Evolutionary conservation across 2,329 filamentous ascomycete genomes (phyloP), one percentile per base, ranked within the genome.

Genomic region (Ceratocystis diversiconidia): DNA sequence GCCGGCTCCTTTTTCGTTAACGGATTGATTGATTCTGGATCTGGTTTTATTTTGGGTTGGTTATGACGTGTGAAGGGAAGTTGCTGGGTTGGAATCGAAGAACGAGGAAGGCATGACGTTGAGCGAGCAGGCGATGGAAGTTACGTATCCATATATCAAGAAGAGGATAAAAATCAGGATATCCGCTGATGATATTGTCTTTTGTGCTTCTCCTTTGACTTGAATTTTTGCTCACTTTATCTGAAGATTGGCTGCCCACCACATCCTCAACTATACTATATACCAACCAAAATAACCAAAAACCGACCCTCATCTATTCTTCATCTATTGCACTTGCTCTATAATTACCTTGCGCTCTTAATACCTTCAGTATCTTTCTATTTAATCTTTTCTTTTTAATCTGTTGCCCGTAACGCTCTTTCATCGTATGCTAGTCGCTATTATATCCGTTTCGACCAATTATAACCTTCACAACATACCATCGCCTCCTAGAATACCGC

Each of bases 191-290:
- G 36, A 15, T 1, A 8, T 4, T 41, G 1, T 41, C 12, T 5
- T 41, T 10, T 41, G 2, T 4, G 44, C 17, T n/a, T 50, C 15
- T 50, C 10, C 15, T 62, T 48, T 48, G 28, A 30, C 3, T 30
- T 22, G 10, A n/a, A 17, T 1, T 48, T 8, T 32, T 30, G 30
- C 7, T 10, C 15, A 28, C 6, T 62, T 15, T 10, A 46, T 32
- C 28, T 32, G 28, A 48, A 62, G 43, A 48, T 48, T 62, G 43
- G 61, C 61, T 44, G 61, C 43, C 61, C 61, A 50, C 61, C 43
- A 62, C 28, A 59, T n/a, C 55, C 28, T 59, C 25, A 36, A 59
- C 10, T 12, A n/a, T 32, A 59, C 22, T 22, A n/a, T 57, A 30
- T 57, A 57, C 5, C 50, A 28, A 17, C 28, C 28, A 30, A 30